Evolutionary conservation across 768 basidiomycete genomes (phyloP), one percentile per base, ranked within the genome.

Genomic region (Vararia minispora): DNA sequence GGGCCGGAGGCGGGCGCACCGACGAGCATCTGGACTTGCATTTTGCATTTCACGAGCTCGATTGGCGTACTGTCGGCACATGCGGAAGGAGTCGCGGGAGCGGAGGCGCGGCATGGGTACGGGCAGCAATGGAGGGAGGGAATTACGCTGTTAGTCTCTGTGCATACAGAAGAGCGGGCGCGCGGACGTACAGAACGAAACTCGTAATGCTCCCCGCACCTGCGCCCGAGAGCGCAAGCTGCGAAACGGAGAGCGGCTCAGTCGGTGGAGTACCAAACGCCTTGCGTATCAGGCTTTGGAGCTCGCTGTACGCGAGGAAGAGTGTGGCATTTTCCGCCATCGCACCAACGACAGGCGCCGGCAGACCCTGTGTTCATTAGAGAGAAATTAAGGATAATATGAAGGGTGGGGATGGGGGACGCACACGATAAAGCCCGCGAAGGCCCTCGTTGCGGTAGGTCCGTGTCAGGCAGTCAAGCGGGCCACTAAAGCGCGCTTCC

Each of bases 21-120:
- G 14, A 68, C 61, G 16, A 94, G 74, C 74, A 88, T 81, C 54
- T 94, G 90, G 2, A 95, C 92, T 58, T 95, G 92, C 90, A 97
- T 94, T 58, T 89, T 88, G 64, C 90, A 95, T 61, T 98, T 95
- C 42, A 97, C 75, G 34, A 95, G 79, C 52, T 95, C 92, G 40
- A 97, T 80, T 1, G 92, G 92, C 0, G 91, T 95, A 21, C 87
- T 89, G 50, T 23, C 18, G 33, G 28, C 16, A 23, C 30, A 32
- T 45, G 14, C 34, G 37, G 14, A 43, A 39, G n/a, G n/a, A n/a
- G n/a, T n/a, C n/a, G n/a, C n/a, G n/a, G n/a, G n/a, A n/a, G n/a
- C n/a, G n/a, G 18, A 27, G 20, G 16, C 24, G 37, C 26, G 28
- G 33, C 10, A 30, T 37, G 17, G 23, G 37, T 37, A 46, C n/a